Percentiles rank a stretch among this genome's conserved stretches.
phyloP scores from a whole-genome alignment of 495 filamentous ascomycete species.

The Penicillium longicatenatum region DNA sequence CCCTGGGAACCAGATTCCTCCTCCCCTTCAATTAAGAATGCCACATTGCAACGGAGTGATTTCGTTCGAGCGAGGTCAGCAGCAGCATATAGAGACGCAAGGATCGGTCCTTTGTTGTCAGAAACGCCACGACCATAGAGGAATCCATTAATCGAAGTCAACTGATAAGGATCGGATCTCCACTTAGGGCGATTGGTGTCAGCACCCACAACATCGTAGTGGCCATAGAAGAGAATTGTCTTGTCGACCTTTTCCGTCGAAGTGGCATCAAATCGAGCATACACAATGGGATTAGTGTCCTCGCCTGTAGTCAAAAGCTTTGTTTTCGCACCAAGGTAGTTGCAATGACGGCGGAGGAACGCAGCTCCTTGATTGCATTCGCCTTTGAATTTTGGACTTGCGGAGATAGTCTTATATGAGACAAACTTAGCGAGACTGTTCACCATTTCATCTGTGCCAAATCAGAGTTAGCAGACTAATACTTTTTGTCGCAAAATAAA shows the following conservation, averaged over 20 bases:
- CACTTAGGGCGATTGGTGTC: constrained; percentile 76
- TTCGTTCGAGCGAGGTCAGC: constrained; percentile 81
- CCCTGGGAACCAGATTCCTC: constrained; percentile 93
- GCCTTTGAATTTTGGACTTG: constrained; percentile 75
- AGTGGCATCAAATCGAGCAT: constrained; percentile 77
- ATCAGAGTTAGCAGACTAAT: neutral
- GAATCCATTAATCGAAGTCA: constrained; percentile 86
- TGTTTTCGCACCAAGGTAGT: constrained; percentile 83
- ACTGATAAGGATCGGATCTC: constrained; percentile 82
- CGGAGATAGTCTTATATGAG: constrained; percentile 87
- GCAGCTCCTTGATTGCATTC: constrained; percentile 93
- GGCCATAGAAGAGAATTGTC: constrained; percentile 93
- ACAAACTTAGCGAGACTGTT: constrained; percentile 82
- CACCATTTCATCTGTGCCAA: constrained; percentile 69
- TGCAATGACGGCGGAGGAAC: constrained; percentile 85
- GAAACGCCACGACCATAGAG: constrained; percentile 95
- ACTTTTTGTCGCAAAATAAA: neutral
- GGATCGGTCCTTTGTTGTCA: constrained; percentile 94
- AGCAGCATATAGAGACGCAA: constrained; percentile 90
- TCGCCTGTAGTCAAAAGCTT: constrained; percentile 77
- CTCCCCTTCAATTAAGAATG: constrained; percentile 95
- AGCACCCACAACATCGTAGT: constrained; percentile 98
- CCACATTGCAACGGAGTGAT: constrained; percentile 76
- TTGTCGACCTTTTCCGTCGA: constrained; percentile 63
- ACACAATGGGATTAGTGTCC: constrained; percentile 83